phyloP scores from a whole-genome alignment of 805 yeast genomes.

The Kodamaea lidongshanica region DNA sequence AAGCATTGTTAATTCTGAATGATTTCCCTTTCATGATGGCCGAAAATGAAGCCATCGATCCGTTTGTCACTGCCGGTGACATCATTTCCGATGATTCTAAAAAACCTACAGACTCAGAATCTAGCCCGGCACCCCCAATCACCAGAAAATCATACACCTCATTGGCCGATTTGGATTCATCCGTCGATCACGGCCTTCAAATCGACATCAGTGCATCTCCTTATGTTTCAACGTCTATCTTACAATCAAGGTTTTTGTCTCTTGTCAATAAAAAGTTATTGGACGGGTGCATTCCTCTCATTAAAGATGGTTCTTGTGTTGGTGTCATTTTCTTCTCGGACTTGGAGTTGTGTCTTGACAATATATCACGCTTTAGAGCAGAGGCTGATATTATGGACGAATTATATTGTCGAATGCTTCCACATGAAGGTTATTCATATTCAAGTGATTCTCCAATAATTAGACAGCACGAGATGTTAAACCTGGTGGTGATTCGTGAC shows the following conservation, averaged over 20 bases:
- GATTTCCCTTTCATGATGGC: conserved; percentile 51
- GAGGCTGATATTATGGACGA: conserved; percentile 23
- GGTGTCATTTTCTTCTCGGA: conserved; percentile 48
- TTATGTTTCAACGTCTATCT: conserved; percentile 23
- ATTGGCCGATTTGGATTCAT: neutral
- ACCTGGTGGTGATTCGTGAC: conserved; percentile 3
- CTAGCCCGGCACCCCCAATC: too few species aligned
- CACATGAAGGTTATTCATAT: conserved; percentile 1
- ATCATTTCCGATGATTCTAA: conserved; percentile 18
- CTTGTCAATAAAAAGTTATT: conserved; percentile 39
- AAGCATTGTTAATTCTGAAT: conserved; percentile 39
- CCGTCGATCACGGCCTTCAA: conserved; percentile 11
- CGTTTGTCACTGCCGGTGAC: conserved; percentile 26
- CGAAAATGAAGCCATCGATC: conserved; percentile 30
- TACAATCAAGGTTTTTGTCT: conserved; percentile 29
- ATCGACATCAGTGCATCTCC: conserved; percentile 36
- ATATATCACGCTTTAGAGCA: conserved; percentile 24
- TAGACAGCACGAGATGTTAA: conserved; percentile 2
- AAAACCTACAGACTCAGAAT: conserved; percentile 3
- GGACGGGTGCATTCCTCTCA: conserved; percentile 49
- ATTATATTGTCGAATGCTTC: conserved; percentile 21
- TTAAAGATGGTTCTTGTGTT: conserved; percentile 29
- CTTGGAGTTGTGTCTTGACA: conserved; percentile 47
- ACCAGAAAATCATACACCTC: neutral
- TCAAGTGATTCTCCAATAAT: conserved; percentile 3